Conservation (phyloP, 2,329 filamentous ascomycete genomes). For the Stagonosporopsis cucurbitacearum region DNA sequence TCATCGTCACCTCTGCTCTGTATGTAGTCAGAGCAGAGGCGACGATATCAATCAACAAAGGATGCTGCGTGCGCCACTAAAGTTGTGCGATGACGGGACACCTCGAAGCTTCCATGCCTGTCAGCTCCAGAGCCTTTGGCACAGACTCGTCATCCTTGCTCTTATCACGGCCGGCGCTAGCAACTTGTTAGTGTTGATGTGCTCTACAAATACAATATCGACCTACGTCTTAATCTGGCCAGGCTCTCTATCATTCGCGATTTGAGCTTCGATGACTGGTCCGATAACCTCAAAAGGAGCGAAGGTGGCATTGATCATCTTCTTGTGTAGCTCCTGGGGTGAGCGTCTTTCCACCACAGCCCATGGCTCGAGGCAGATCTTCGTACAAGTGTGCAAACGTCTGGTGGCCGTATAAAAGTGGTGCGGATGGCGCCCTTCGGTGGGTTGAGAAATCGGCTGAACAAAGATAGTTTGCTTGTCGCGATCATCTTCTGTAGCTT, state of each 20-base stretch:
- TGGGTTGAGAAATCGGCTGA: no score
- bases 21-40: no score
- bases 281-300: slow-evolving; percentile 98
- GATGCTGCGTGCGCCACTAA: neutral
- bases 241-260: slow-evolving; percentile 96
- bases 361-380: no score
- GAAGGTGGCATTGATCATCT: slow-evolving; percentile 91
- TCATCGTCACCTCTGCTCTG: neutral
- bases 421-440: no score
- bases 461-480: no score
- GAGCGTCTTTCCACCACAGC: slow-evolving; percentile 47
- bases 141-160: slow-evolving; percentile 97
- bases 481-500: slow-evolving; percentile 92
- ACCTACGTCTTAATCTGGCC: slow-evolving; percentile 95
- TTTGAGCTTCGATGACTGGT: slow-evolving; percentile 94
- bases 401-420: no score
- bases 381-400: neutral
- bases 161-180: slow-evolving; percentile 97
- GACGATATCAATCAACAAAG: neutral
- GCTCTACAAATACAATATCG: neutral
- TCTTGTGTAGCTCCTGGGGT: slow-evolving; percentile 87
- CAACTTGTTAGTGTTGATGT: slow-evolving; percentile 50
- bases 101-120: slow-evolving; percentile 95
- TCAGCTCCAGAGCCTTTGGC: slow-evolving; percentile 91
- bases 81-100: slow-evolving; percentile 98